Conservation (phyloP, 495 filamentous ascomycete species). For the Ascobolus immersus region DNA sequence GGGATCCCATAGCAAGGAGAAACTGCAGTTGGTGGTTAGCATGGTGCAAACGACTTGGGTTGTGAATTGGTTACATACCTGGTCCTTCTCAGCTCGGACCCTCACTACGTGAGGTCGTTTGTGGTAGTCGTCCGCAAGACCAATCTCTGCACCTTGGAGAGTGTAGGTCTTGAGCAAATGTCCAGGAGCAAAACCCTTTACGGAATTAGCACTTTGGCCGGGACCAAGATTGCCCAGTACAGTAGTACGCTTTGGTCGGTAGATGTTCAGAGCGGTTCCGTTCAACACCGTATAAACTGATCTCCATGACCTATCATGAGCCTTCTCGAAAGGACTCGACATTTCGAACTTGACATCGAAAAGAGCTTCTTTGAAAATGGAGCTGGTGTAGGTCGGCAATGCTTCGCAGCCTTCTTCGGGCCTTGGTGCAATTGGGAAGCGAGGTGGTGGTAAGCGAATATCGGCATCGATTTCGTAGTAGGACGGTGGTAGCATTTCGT, state of each 20-base stretch:
- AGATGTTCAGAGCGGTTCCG: slow-evolving; percentile 33
- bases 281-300: slow-evolving; percentile 31
- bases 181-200: too few relatives aligned
- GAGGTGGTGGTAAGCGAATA: slow-evolving; percentile 10
- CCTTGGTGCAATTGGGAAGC: slow-evolving; percentile 18
- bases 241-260: slow-evolving; percentile 22
- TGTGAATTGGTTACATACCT: too few relatives aligned
- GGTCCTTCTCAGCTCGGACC: too few relatives aligned
- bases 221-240: too few relatives aligned
- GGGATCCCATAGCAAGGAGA: too few relatives aligned
- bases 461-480: slow-evolving; percentile 10
- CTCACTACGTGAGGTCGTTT: too few relatives aligned
- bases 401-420: slow-evolving; percentile 22
- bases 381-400: slow-evolving; percentile 30
- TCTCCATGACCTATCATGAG: slow-evolving; percentile 28
- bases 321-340: slow-evolving; percentile 27
- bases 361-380: slow-evolving; percentile 25
- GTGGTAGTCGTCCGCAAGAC: too few relatives aligned
- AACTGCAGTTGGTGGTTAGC: too few relatives aligned
- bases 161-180: too few relatives aligned
- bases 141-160: too few relatives aligned
- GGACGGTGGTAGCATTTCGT: slow-evolving; percentile 9
- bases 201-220: too few relatives aligned
- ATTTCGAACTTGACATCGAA: slow-evolving; percentile 33
- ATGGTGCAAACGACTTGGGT: too few relatives aligned